phyloP scores from a whole-genome alignment of 2,329 filamentous ascomycete species.

The Monilinia fructigena region DNA sequence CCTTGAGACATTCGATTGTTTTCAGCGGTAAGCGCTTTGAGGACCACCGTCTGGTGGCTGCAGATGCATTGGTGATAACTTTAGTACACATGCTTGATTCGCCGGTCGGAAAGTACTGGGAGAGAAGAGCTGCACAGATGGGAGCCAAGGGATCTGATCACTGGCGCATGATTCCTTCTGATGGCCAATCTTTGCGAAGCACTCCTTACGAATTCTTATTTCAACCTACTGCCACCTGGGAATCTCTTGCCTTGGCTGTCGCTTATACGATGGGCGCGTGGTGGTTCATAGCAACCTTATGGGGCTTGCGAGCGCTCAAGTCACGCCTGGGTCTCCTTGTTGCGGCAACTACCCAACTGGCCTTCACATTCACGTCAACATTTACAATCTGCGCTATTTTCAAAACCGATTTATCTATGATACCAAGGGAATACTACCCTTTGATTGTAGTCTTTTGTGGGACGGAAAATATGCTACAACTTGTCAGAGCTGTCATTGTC shows the following conservation, averaged over 20 bases:
- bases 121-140: constrained; percentile 55
- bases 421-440: constrained; percentile 73
- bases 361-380: constrained; percentile 72
- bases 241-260: constrained; percentile 61
- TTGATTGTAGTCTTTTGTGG: constrained; percentile 73
- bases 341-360: constrained; percentile 68
- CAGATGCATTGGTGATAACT: constrained; percentile 76
- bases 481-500: constrained; percentile 74
- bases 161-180: constrained; percentile 65
- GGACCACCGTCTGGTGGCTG: constrained; percentile 64
- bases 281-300: constrained; percentile 67
- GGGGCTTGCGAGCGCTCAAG: constrained; percentile 71
- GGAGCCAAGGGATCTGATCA: constrained; percentile 49
- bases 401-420: constrained; percentile 71
- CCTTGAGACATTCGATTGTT: constrained; percentile 73
- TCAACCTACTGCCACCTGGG: constrained; percentile 66
- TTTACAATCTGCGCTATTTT: constrained; percentile 77
- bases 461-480: constrained; percentile 73
- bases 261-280: constrained; percentile 63
- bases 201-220: constrained; percentile 78
- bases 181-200: constrained; percentile 54
- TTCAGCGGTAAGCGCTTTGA: constrained; percentile 79
- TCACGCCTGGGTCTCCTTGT: constrained; percentile 70
- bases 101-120: constrained; percentile 64
- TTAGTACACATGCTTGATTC: constrained; percentile 67